phyloP scores from a whole-genome alignment of 148 eudicot species.

The Nyssa sinensis region DNA sequence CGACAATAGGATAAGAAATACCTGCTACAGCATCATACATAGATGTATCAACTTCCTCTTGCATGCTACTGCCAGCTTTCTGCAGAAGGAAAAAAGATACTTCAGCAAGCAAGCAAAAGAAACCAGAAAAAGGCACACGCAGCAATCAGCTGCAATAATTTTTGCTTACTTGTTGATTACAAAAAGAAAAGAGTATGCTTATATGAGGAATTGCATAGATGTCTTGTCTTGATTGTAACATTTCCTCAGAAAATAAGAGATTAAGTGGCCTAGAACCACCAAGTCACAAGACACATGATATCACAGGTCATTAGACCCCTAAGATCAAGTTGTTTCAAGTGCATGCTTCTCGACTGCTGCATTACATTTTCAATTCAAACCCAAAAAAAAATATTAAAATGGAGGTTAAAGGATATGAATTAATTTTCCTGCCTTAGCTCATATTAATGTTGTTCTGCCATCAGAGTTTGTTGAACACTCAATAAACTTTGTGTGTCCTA shows the following conservation, averaged over 20 bases:
- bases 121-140: not conserved
- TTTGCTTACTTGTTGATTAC: not conserved
- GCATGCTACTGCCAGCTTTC: conserved; percentile 54
- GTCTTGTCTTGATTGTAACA: not conserved
- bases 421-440: no score
- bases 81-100: conserved; percentile 24
- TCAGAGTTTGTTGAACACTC: no score
- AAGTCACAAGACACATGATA: not conserved
- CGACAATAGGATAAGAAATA: conserved; percentile 22
- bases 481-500: not conserved
- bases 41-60: conserved; percentile 66
- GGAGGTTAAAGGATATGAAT: no score
- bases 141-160: not conserved
- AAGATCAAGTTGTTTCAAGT: not conserved
- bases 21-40: conserved; percentile 68
- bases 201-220: conserved; percentile 4
- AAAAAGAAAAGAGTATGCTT: not conserved
- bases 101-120: conserved; percentile 9
- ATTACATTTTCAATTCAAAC: not conserved
- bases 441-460: no score
- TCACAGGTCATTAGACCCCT: not conserved
- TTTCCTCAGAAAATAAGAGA: not conserved
- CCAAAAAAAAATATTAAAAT: no score
- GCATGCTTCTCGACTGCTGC: not conserved
- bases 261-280: not conserved